Base-by-base conservation (phyloP, 805 yeast genomes). In the Hyphopichia homilentoma region DNA sequence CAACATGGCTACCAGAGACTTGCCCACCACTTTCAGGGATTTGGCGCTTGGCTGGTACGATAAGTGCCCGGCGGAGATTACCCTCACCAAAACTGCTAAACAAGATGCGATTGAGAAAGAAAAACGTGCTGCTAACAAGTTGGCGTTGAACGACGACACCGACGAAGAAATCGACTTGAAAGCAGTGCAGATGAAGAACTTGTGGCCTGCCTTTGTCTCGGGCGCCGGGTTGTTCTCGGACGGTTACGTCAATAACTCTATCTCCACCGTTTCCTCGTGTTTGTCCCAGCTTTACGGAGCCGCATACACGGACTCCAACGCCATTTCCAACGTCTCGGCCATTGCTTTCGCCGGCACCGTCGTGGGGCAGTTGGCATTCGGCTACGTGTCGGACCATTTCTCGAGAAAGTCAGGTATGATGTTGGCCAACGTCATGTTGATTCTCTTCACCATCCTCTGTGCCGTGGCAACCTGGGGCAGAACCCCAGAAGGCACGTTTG, bases 141-240 rank as follows among this genome's bases (percentile, higher is more conserved):
- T n/a, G n/a, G n/a, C n/a, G n/a, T n/a, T n/a, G n/a, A 54, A 52
- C n/a, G 58, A 54, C 23, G 43, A 49, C 21, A 26, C 36, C 18
- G 39, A 27, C 3, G 45, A 39, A 19, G 33, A 35, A 13, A 36
- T 32, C 6, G n/a, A n/a, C n/a, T n/a, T n/a, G n/a, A 33, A 28
- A 11, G 43, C 40, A 21, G 52, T 49, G 7, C 43, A 29, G 45
- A 52, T 25, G 36, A 50, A 40, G 14, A 47, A 39, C 15, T 40
- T 54, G 16, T 74, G 87, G 82, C 79, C 93, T 5, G 78, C 84
- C 30, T 67, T 83, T 34, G 80, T 86, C 8, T 80, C 95, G 1
- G 97, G 97, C 41, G 93, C 96, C 0, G 97, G 96, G 34, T 69
- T 89, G 28, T 88, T 89, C 60, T 81, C 94, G 22, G 97, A 90